Base-by-base conservation (phyloP, 2,329 filamentous ascomycete species). In the Calonectria pteridis region DNA sequence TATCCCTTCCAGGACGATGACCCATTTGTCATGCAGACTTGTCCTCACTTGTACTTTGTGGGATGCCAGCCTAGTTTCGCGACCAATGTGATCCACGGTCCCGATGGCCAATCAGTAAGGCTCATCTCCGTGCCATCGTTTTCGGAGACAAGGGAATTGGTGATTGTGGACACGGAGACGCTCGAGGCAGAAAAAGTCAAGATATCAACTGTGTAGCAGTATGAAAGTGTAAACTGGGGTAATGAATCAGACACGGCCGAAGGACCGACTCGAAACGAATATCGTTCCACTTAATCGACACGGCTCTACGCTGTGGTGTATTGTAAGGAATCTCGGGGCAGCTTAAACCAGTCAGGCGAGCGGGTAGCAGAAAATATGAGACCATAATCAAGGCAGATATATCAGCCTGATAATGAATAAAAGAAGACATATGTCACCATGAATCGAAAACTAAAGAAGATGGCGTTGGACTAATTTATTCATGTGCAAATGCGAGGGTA, bases 1-100 rank as follows among this genome's bases (percentile, higher is more conserved):
- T 99, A 98, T 82, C 97, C 97, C 0, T 99, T 98, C 85, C 96
- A 98, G 84, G 94, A 97, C 23, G 91, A 95, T 64, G 97, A 99
- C 81, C 95, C 95, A 0, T 97, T 98, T 81, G 93, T 98, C 53
- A 89, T 99, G 80, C 91, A 93, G 76, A 87, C 92, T 23, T 98
- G 95, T 75, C 97, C 97, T 3, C 96, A 99, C 81, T 88, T 99
- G 37, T 98, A 95, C 86, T 95, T 99, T 83, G 93, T 94, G 1
- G 96, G 96, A 20, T 95, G 94, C 79, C 95, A 98, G 83, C 93
- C 95, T 3, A 88, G 88, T 67, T 98, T 97, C 83, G 92, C 91
- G 66, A 96, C 93, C 3, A 91, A 89, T 35, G 84, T 93, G 1
- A 93, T 97, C 43, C 86, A 93, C 51, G 93, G 93, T 0, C 88